Evolutionary conservation across 306 rosid genomes (phyloP).

Genomic region (Calophaca sinica): DNA sequence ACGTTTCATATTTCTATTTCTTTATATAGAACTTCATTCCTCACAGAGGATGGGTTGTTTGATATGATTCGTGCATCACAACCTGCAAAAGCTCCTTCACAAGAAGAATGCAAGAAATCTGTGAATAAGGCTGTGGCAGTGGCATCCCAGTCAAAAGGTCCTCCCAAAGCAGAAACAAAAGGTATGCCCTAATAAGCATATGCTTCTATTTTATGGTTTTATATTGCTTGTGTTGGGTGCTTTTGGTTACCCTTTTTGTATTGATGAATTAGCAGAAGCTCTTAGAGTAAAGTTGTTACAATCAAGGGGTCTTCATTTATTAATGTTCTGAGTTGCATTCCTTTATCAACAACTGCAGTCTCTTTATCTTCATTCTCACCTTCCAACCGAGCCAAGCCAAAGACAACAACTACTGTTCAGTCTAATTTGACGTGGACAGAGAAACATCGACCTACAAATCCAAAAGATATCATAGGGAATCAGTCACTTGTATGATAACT

Average conservation of each 20-base stretch:
- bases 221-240: constrained; percentile 2
- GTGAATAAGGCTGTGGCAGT: constrained; percentile 49
- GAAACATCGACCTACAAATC: constrained; percentile 78
- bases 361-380: constrained; percentile 54
- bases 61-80: constrained; percentile 73
- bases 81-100: constrained; percentile 57
- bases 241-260: constrained; percentile 15
- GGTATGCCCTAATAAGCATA: constrained; percentile 55
- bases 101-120: constrained; percentile 56
- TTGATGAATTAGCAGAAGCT: constrained; percentile 36
- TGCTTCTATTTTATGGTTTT: constrained; percentile 25
- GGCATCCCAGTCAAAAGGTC: constrained; percentile 56
- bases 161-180: constrained; percentile 64
- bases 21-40: constrained; percentile 70
- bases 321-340: constrained; percentile 42
- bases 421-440: constrained; percentile 80
- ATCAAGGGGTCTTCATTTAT: constrained; percentile 29
- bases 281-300: constrained; percentile 36
- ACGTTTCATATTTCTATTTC: constrained; percentile 18
- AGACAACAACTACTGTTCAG: constrained; percentile 43
- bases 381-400: constrained; percentile 58
- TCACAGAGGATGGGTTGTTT: constrained; percentile 95
- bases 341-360: constrained; percentile 50
- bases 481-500: constrained; percentile 78
- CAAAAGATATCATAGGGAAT: constrained; percentile 82